phyloP scores from a whole-genome alignment of 164 flowering plant genomes.

The Buxus sempervirens region DNA sequence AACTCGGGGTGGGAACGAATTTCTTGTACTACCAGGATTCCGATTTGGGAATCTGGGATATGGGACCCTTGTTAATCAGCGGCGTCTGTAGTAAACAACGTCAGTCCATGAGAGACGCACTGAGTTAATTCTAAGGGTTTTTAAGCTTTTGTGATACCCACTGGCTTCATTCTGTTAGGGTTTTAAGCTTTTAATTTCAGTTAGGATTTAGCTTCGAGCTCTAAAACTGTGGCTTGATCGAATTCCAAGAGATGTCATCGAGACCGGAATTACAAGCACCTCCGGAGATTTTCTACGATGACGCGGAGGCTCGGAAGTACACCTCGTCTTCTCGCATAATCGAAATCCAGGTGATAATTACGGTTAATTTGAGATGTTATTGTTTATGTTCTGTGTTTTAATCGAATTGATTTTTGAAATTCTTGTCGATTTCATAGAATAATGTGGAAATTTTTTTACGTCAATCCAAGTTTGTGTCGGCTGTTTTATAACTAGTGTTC shows the following conservation, averaged over 20 bases:
- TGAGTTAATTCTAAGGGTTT: too few species aligned
- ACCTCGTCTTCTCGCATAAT: conserved; percentile 89
- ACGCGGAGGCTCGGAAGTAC: conserved; percentile 83
- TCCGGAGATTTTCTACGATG: conserved; percentile 90
- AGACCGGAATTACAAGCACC: conserved; percentile 87
- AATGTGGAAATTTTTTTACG: neutral
- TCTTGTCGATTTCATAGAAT: too few species aligned
- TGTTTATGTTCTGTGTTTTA: neutral
- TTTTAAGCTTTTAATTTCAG: too few species aligned
- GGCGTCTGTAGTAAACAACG: too few species aligned
- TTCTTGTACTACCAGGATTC: too few species aligned
- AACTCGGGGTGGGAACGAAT: too few species aligned
- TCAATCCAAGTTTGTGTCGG: neutral
- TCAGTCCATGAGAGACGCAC: too few species aligned
- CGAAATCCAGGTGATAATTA: conserved; percentile 63
- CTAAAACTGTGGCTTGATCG: neutral
- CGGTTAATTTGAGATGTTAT: neutral
- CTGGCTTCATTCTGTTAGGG: too few species aligned
- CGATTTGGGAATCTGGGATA: too few species aligned
- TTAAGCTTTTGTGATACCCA: too few species aligned
- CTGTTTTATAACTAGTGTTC: neutral
- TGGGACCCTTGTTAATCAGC: too few species aligned
- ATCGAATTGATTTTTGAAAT: too few species aligned
- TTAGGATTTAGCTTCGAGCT: neutral
- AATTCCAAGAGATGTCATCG: conserved; percentile 35